Base-by-base conservation (phyloP, 306 rosid species). In the Trichosanthes cucumerina region DNA sequence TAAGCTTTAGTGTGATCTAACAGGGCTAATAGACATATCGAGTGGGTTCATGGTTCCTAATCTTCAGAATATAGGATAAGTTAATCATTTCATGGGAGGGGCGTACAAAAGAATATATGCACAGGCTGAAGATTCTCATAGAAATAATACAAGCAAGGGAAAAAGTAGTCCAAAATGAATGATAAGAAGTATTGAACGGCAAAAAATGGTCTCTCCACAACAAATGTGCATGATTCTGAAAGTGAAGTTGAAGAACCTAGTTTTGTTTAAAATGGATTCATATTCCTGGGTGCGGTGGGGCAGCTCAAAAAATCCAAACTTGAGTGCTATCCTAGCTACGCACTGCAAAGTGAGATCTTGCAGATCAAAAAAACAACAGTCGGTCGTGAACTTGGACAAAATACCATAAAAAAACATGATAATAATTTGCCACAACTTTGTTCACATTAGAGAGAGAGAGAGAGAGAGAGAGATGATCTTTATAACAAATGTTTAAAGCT, bases 271-370 rank as follows among this genome's bases (percentile, higher is more conserved):
- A 31, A 53, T 21, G 63, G 78, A 74, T 74, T 74, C 78, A 74
- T 33, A 74, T 49, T 50, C 63, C 58, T 73, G 77, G 59, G 77
- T 73, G 77, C 59, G 59, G 44, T 73, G 43, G 59, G 77, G 77
- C 33, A 73, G 33, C 60, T 73, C 41, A 56, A 49, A 65, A 74
- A 74, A 74, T 74, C 78, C 9, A 33, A 33, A 18, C 78, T 74
- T 74, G 62, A 74, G 78, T 74, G 78, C 78, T 50, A 74, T 31
- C 78, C 60, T 73, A 49, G 46, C 78, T 73, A 49, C 5, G 62
- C 78, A 31, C 78, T 50, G 62, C 62, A 50, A 74, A 74, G 47
- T 49, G 41, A 74, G 78, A 74, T 74, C 78, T 74, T 74, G 78
- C 44, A 50, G 15, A 73, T 49, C 78, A 73, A 28, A 50, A 46